A percentile compares a stretch with the other conserved stretches of the same genome.
phyloP scores from a whole-genome alignment of 208 protist genomes.

The Leptomonas pyrrhocoris region DNA sequence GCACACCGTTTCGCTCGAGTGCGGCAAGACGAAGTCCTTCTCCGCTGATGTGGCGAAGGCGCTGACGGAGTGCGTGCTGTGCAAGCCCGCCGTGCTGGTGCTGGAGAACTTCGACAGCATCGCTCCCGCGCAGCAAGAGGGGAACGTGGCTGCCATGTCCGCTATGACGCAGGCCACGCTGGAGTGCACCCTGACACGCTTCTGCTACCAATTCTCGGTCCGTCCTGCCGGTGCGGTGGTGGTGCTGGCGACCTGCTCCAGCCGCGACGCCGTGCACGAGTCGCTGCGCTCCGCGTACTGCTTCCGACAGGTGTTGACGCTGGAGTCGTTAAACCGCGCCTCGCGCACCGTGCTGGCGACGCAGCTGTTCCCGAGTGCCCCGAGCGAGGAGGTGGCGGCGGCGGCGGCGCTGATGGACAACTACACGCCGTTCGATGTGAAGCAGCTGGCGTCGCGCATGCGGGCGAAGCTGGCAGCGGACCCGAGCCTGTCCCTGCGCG shows the following conservation, averaged over 20 bases:
- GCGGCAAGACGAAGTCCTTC: slow-evolving; percentile 51
- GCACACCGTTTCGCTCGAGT: slow-evolving; percentile 70
- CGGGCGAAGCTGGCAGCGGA: slow-evolving; percentile 28
- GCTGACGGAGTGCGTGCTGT: slow-evolving; percentile 71
- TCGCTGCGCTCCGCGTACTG: slow-evolving; percentile 64
- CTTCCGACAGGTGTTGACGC: slow-evolving; percentile 63
- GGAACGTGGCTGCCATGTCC: slow-evolving; percentile 63
- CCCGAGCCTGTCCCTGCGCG: slow-evolving; percentile 28
- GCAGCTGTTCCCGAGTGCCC: slow-evolving; percentile 58
- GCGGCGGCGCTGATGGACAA: slow-evolving; percentile 78
- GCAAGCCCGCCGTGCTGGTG: slow-evolving; percentile 81
- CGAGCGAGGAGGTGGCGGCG: slow-evolving; percentile 38
- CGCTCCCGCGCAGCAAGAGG: slow-evolving; percentile 76
- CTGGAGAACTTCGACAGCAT: slow-evolving; percentile 88
- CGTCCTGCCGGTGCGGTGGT: slow-evolving; percentile 42
- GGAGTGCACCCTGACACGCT: slow-evolving; percentile 55
- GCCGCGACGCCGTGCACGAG: slow-evolving; percentile 72
- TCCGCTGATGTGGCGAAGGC: slow-evolving; percentile 45
- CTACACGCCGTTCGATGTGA: slow-evolving; percentile 89
- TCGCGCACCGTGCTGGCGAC: slow-evolving; percentile 50
- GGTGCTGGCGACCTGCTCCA: slow-evolving; percentile 70
- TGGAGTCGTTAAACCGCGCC: slow-evolving; percentile 63
- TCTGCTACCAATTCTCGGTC: slow-evolving; percentile 41
- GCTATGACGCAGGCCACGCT: slow-evolving; percentile 62
- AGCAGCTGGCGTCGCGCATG: slow-evolving; percentile 59